phyloP scores from a whole-genome alignment of 257 asterid genomes.

The Ehretia macrophylla region DNA sequence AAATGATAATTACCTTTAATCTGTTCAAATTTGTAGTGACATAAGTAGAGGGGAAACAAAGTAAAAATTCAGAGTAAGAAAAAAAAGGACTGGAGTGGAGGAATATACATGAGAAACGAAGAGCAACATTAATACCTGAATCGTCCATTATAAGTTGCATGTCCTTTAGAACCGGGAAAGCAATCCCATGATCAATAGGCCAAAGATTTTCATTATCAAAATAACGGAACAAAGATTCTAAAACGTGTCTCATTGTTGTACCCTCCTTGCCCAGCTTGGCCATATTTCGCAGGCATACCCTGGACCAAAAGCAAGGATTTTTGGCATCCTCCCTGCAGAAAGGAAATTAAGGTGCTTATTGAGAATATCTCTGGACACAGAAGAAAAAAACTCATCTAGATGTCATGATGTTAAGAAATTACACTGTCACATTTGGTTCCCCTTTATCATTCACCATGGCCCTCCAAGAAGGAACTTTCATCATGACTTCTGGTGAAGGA shows the following conservation, averaged over 20 bases:
- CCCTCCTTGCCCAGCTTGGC: constrained; percentile 97
- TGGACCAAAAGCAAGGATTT: constrained; percentile 86
- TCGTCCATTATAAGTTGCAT: constrained; percentile 88
- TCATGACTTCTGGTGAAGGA: constrained; percentile 38
- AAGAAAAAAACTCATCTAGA: constrained; percentile 13
- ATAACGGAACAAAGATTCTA: constrained; percentile 86
- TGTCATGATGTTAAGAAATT: constrained; percentile 29
- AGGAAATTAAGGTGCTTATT: constrained; percentile 11
- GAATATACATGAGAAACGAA: constrained; percentile 1
- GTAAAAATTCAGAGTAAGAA: not conserved
- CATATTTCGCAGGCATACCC: constrained; percentile 85
- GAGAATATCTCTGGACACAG: constrained; percentile 16
- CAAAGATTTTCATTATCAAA: constrained; percentile 74
- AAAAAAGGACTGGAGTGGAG: constrained; percentile 5
- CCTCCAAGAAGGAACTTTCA: constrained; percentile 73
- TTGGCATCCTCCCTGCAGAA: constrained; percentile 63
- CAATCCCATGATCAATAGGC: constrained; percentile 66
- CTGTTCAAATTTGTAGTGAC: not conserved
- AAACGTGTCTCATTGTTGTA: constrained; percentile 93
- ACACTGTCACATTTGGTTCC: constrained; percentile 64
- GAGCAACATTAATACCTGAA: constrained; percentile 46
- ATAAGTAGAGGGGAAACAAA: not conserved
- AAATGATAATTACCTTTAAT: not conserved
- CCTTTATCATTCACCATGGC: constrained; percentile 68
- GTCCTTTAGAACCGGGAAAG: constrained; percentile 83